phyloP scores from a whole-genome alignment of 768 basidiomycete genomes.

The Tulasnella sp. region DNA sequence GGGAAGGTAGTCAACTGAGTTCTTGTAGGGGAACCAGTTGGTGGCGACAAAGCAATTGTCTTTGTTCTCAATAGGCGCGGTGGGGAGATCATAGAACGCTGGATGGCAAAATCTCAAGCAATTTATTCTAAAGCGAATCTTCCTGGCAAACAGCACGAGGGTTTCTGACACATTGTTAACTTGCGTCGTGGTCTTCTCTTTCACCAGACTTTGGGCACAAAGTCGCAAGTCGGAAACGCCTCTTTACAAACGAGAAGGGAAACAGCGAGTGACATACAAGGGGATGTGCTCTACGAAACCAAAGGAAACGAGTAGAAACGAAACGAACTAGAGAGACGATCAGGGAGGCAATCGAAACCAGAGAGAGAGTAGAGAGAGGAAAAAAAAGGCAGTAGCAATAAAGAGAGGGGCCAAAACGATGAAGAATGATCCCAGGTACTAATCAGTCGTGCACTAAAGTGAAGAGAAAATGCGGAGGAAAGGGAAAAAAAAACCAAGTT shows the following conservation, averaged over 20 bases:
- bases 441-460: neutral
- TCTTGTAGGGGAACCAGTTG: too few relatives aligned
- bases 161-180: neutral
- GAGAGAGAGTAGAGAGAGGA: neutral
- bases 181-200: neutral
- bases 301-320: neutral
- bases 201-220: neutral
- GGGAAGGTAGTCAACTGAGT: neutral
- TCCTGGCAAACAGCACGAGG: neutral
- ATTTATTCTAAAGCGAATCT: neutral
- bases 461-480: neutral
- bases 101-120: neutral
- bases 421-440: neutral
- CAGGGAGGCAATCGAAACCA: neutral
- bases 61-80: neutral
- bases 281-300: conserved; percentile 5
- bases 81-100: too few relatives aligned
- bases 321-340: neutral
- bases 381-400: neutral
- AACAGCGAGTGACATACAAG: conserved; percentile 11
- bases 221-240: neutral
- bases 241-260: neutral
- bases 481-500: neutral
- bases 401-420: neutral
- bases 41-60: neutral